A percentile compares a stretch with the other conserved stretches of the same genome.
phyloP scores from a whole-genome alignment of 73 alveolate genomes.

The Uronychia binucleata region DNA sequence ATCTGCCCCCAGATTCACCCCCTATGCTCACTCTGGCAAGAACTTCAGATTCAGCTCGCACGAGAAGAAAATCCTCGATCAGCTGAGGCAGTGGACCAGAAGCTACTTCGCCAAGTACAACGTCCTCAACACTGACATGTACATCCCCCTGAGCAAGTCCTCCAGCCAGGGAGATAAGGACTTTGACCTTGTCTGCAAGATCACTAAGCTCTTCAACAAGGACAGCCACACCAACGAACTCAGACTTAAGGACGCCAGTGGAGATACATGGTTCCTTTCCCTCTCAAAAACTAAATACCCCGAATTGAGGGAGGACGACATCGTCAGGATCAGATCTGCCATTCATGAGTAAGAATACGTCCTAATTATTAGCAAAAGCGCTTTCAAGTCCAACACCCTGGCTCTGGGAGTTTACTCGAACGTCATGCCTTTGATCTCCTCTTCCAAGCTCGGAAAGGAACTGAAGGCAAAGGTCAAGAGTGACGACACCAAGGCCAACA shows the following conservation, averaged over 20 bases:
- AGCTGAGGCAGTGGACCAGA: slow-evolving; percentile 53
- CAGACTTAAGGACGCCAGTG: slow-evolving; percentile 47
- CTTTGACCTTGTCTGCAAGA: slow-evolving; percentile 59
- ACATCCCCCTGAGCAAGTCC: slow-evolving; percentile 39
- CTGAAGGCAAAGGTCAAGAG: slow-evolving; percentile 28
- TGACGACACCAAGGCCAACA: slow-evolving; percentile 31
- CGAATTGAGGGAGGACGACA: slow-evolving; percentile 36
- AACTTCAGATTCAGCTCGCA: slow-evolving; percentile 40
- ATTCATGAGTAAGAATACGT: no score
- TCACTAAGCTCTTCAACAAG: slow-evolving; percentile 38
- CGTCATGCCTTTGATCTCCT: slow-evolving; percentile 46
- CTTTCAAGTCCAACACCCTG: slow-evolving; percentile 29
- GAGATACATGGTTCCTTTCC: slow-evolving; percentile 34
- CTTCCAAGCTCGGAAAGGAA: slow-evolving; percentile 56
- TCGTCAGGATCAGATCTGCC: slow-evolving; percentile 60
- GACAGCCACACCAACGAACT: slow-evolving; percentile 60
- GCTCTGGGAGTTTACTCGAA: slow-evolving; percentile 57
- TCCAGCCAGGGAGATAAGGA: slow-evolving; percentile 36
- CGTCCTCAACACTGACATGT: slow-evolving; percentile 50
- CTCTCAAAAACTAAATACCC: slow-evolving; percentile 63
- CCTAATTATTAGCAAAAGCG: no score
- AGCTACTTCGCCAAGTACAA: slow-evolving; percentile 41
- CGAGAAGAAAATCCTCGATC: slow-evolving; percentile 39
- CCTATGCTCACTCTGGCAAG: slow-evolving; percentile 56
- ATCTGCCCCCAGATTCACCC: slow-evolving; percentile 30